Percentiles rank a stretch among this genome's conserved stretches.
These are phyloP conservation scores for Diaporthe longicolla DNA, from an alignment of 2,329 filamentous ascomycete genomes.

Conservation along the genomic window DNA sequence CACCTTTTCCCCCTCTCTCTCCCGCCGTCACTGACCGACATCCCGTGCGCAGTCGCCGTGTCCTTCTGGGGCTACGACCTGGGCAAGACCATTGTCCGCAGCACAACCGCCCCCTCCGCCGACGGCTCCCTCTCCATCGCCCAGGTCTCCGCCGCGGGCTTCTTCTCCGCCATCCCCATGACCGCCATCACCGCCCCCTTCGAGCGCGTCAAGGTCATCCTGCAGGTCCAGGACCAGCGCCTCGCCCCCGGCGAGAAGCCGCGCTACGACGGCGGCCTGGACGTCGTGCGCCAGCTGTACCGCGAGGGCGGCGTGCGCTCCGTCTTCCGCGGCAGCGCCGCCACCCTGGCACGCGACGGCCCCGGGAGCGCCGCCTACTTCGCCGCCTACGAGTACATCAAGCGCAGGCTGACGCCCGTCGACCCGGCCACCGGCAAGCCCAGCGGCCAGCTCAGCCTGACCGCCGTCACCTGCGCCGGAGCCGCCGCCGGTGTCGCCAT, in stretches of 20 bases:
- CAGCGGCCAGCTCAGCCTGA: slow-evolving; percentile 82
- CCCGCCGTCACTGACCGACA: slow-evolving; percentile 21
- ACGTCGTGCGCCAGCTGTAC: slow-evolving; percentile 95
- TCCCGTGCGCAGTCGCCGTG: slow-evolving; percentile 69
- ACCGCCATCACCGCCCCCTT: slow-evolving; percentile 98
- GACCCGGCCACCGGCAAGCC: slow-evolving; percentile 81
- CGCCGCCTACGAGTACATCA: slow-evolving; percentile 96
- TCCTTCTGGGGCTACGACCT: slow-evolving; percentile 92
- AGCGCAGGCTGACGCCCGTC: slow-evolving; percentile 86
- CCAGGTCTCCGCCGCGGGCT: slow-evolving; percentile 92
- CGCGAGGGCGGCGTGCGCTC: slow-evolving; percentile 89
- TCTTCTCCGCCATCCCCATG: slow-evolving; percentile 98
- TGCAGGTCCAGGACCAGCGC: slow-evolving; percentile 94
- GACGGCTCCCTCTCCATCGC: slow-evolving; percentile 82
- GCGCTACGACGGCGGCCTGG: slow-evolving; percentile 87
- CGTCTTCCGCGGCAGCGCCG: slow-evolving; percentile 91
- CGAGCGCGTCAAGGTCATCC: slow-evolving; percentile 97
- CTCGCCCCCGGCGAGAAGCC: slow-evolving; percentile 92
- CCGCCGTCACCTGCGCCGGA: slow-evolving; percentile 87
- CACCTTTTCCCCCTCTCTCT: neutral
- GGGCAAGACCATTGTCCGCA: slow-evolving; percentile 88
- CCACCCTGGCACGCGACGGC: slow-evolving; percentile 93
- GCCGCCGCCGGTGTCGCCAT: slow-evolving; percentile 95
- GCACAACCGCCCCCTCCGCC: slow-evolving; percentile 74
- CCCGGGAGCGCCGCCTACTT: slow-evolving; percentile 97